Conservation (phyloP, 2,329 filamentous ascomycete genomes). For the Penicillium sp. region DNA sequence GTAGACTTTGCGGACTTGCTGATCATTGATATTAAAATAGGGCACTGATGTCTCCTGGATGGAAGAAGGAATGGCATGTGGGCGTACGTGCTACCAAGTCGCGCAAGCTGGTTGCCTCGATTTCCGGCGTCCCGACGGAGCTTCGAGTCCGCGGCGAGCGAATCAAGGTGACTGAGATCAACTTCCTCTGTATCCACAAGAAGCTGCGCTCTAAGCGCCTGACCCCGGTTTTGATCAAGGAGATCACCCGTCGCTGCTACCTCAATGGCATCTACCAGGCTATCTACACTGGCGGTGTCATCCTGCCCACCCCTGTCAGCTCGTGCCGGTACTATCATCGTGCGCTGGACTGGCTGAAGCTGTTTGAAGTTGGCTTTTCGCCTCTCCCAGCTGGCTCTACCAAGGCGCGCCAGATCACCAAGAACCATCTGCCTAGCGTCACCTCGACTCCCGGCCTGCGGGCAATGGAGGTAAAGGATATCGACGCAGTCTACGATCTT, state of each 20-base stretch:
- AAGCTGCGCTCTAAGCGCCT: slow-evolving; percentile 91
- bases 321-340: slow-evolving; percentile 95
- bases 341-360: slow-evolving; percentile 89
- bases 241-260: slow-evolving; percentile 91
- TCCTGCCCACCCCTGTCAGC: slow-evolving; percentile 85
- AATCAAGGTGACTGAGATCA: slow-evolving; percentile 83
- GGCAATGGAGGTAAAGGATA: slow-evolving; percentile 71
- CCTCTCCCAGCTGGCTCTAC: slow-evolving; percentile 79
- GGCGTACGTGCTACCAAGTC: slow-evolving; percentile 81
- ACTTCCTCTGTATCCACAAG: slow-evolving; percentile 97
- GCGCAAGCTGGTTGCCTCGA: slow-evolving; percentile 86
- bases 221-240: slow-evolving; percentile 91
- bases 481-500: slow-evolving; percentile 68
- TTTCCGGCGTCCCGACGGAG: slow-evolving; percentile 83
- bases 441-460: slow-evolving; percentile 72
- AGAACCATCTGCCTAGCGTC: slow-evolving; percentile 72
- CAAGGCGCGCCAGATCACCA: slow-evolving; percentile 75
- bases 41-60: slow-evolving; percentile 91
- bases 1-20: background rate
- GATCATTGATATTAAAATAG: slow-evolving; percentile 40
- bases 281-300: slow-evolving; percentile 87
- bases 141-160: slow-evolving; percentile 72
- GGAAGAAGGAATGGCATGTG: slow-evolving; percentile 91
- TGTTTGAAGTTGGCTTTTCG: slow-evolving; percentile 91
- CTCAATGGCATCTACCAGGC: slow-evolving; percentile 83